Evolutionary conservation across 1,284 basidiomycete genomes (phyloP).

Genomic region (Sporisorium sorghi): DNA sequence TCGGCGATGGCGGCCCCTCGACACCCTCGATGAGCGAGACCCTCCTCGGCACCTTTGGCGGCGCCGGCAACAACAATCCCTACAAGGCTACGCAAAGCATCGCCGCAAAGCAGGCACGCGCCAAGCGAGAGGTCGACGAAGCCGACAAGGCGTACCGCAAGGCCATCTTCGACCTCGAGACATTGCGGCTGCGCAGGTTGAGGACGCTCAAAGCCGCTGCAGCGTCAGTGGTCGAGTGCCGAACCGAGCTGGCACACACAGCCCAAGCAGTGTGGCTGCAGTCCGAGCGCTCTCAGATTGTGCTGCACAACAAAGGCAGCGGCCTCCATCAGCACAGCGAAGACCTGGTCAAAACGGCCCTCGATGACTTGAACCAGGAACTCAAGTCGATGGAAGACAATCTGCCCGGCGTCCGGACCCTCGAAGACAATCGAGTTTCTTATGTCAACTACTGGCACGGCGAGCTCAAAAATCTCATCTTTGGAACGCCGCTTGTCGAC

Average conservation of each 20-base stretch:
- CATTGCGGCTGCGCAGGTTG: constrained; percentile 79
- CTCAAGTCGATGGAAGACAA: constrained; percentile 74
- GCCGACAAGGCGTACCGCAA: constrained; percentile 90
- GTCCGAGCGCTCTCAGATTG: constrained; percentile 49
- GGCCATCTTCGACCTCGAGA: constrained; percentile 92
- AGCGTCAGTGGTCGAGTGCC: constrained; percentile 83
- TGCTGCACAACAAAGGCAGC: constrained; percentile 45
- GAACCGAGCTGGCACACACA: constrained; percentile 78
- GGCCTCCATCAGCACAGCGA: constrained; percentile 70
- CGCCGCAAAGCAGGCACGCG: constrained; percentile 59
- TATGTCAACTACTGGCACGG: constrained; percentile 83
- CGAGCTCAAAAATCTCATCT: constrained; percentile 81
- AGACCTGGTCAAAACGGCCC: constrained; percentile 77
- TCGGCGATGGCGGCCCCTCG: constrained; percentile 16
- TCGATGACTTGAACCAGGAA: constrained; percentile 76
- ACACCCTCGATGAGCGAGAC: constrained; percentile 37
- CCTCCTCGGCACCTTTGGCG: constrained; percentile 32
- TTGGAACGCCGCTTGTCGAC: constrained; percentile 89
- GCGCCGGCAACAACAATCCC: constrained; percentile 25
- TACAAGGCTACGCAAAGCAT: constrained; percentile 53
- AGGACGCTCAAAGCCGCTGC: constrained; percentile 86
- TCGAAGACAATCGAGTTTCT: constrained; percentile 77
- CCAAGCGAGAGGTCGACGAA: constrained; percentile 64
- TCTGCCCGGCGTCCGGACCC: constrained; percentile 69
- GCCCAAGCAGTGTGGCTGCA: constrained; percentile 70